These are phyloP conservation scores for Pterocarpus santalinus DNA, from an alignment of 306 rosid species.

Conservation along the genomic window DNA sequence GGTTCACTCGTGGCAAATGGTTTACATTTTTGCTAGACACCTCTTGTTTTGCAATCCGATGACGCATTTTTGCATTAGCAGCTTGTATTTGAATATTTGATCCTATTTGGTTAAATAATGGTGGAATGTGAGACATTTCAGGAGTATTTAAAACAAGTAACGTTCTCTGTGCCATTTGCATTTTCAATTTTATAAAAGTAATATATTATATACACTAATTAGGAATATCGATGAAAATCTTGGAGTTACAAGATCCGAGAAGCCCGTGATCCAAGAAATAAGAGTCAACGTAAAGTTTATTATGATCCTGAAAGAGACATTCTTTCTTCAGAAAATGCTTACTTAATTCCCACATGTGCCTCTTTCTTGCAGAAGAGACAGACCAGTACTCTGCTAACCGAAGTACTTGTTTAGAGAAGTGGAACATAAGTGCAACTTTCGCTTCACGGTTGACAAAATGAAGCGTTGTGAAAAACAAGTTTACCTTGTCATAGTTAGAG, in stretches of 20 bases:
- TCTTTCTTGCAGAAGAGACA: constrained; percentile 39
- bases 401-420: neutral
- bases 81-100: neutral
- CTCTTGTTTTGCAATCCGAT: neutral
- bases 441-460: neutral
- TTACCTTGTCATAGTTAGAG: neutral
- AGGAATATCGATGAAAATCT: constrained; percentile 40
- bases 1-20: neutral
- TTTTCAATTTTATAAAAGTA: neutral
- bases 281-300: constrained; percentile 53
- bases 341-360: constrained; percentile 49
- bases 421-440: neutral
- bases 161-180: neutral
- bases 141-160: neutral
- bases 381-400: neutral
- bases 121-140: neutral
- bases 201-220: neutral
- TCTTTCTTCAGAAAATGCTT: constrained; percentile 53
- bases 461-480: neutral
- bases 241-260: constrained; percentile 66
- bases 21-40: neutral
- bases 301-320: constrained; percentile 60
- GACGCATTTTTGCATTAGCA: neutral
- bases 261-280: constrained; percentile 88
- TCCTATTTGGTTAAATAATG: too few species aligned